Percentiles rank a stretch among this genome's conserved stretches.
Evolutionary conservation across 2,329 filamentous ascomycete genomes (phyloP).

Genomic region (Chrysosporium queenslandicum): DNA sequence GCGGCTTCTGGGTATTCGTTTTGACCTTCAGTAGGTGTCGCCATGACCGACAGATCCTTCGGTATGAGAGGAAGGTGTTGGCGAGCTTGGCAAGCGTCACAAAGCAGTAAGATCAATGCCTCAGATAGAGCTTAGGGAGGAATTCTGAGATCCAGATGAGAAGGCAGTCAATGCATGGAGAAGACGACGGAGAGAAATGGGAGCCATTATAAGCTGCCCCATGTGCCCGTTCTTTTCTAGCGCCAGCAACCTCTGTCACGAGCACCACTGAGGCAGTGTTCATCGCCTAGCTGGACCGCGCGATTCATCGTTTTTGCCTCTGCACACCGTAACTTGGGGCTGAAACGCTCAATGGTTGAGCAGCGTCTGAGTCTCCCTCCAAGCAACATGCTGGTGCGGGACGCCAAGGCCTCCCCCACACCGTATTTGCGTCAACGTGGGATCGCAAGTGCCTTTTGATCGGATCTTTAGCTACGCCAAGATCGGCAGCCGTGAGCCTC

Average conservation of each 20-base stretch:
- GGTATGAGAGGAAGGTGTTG: not conserved
- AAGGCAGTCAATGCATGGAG: not conserved
- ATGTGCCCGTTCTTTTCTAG: not conserved
- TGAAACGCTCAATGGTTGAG: constrained; percentile 9
- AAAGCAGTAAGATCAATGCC: constrained; percentile 7
- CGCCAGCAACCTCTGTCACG: not conserved
- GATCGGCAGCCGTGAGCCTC: not conserved
- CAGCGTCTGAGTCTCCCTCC: not conserved
- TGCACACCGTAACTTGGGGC: not conserved
- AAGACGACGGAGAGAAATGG: not conserved
- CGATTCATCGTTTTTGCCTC: not conserved
- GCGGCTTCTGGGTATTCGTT: not conserved
- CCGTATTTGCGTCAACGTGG: not conserved
- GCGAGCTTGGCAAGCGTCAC: constrained; percentile 7
- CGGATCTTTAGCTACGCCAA: not conserved
- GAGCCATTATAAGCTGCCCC: constrained; percentile 8
- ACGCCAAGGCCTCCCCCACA: not conserved
- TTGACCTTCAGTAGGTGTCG: not conserved
- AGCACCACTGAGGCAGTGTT: constrained; percentile 8
- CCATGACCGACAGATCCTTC: constrained; percentile 4
- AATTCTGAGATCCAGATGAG: not conserved
- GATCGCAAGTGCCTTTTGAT: too few relatives aligned
- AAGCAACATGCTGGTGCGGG: not conserved
- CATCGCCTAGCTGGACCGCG: not conserved
- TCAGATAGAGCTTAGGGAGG: not conserved